Evolutionary conservation across 345 rosid species (phyloP), one percentile per base, ranked within the genome.

Genomic region (Rhodamnia rubescens): DNA sequence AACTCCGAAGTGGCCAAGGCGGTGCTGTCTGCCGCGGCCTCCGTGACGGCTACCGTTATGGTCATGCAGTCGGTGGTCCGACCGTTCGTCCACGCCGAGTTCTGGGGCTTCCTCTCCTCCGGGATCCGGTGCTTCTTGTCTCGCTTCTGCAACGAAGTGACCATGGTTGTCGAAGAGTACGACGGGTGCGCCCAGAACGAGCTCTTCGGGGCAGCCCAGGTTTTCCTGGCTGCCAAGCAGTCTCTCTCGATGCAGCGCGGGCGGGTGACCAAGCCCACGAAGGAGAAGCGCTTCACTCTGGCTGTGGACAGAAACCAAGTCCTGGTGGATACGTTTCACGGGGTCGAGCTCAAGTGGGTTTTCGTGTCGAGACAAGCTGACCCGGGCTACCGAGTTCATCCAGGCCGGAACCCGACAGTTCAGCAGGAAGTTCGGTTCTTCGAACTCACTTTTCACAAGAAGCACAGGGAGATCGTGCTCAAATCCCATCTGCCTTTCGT

Each of bases 401-500:
- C 57, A 12, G 85, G 90, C 81, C 53, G 75, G 6, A 64, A 74
- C 85, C 78, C 92, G n/a, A 74, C 88, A 2, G 36, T 22, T 8
- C 74, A 32, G 53, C 85, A 88, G 16, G 93, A 93, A 86, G 84
- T 53, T 5, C 86, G 92, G 22, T 86, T 89, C 50, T 92, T 92
- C 75, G 89, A 92, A 86, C 92, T 94, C 29, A 91, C 52, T 82
- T 94, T 93, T 86, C 88, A 78, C 52, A 96, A 91, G 89, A 91
- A 94, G 61, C 89, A 91, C 86, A 94, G 88, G 75, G 93, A 90
- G 36, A 81, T 88, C 84, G 94, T 90, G 51, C 81, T 94, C 57
- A 85, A 87, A 32, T 88, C 89, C 50, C 92, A 95, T 90, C 85
- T 94, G 74, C 94, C 95, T 50, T 85, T 86, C 61, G 87, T 94